Percentiles rank a stretch among this genome's conserved stretches.
phyloP scores from a whole-genome alignment of 1,284 basidiomycete genomes.

The Pyrrhoderma noxium region DNA sequence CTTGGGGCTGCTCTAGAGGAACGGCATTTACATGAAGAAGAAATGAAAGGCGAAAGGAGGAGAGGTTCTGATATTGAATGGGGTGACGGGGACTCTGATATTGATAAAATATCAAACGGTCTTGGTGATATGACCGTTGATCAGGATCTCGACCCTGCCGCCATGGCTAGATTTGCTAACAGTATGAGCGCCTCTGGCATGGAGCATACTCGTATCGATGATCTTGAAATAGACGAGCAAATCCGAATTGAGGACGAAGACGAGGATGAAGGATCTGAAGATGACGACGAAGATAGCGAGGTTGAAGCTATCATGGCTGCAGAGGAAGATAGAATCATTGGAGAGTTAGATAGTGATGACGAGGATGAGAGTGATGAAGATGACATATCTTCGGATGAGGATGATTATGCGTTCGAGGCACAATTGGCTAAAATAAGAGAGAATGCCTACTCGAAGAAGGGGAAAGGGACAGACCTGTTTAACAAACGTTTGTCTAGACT shows the following conservation, averaged over 20 bases:
- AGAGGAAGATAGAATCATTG: conserved; percentile 31
- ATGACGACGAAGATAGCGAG: conserved; percentile 21
- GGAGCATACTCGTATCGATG: conserved; percentile 53
- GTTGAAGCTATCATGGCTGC: conserved; percentile 24
- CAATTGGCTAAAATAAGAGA: conserved; percentile 39
- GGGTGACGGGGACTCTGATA: conserved; percentile 45
- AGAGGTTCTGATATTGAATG: conserved; percentile 64
- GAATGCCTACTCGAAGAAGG: conserved; percentile 23
- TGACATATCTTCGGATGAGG: conserved; percentile 30
- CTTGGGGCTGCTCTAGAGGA: conserved; percentile 56
- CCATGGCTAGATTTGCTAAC: conserved; percentile 49
- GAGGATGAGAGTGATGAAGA: conserved; percentile 27
- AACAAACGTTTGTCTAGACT: conserved; percentile 17
- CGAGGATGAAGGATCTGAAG: conserved; percentile 23
- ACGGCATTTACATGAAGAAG: conserved; percentile 36
- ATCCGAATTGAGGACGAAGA: conserved; percentile 50
- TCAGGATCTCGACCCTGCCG: conserved; percentile 36
- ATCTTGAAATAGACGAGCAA: conserved; percentile 47
- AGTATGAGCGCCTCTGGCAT: conserved; percentile 45
- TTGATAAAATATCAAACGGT: conserved; percentile 32
- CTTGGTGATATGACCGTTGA: conserved; percentile 55
- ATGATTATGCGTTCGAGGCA: conserved; percentile 48
- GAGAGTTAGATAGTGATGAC: conserved; percentile 26
- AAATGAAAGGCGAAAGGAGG: conserved; percentile 41
- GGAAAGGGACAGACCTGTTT: conserved; percentile 5